Percentiles rank a stretch among this genome's conserved stretches.
Evolutionary conservation across 75 land plant genomes (phyloP).

Genomic region (Picea sitchensis): DNA sequence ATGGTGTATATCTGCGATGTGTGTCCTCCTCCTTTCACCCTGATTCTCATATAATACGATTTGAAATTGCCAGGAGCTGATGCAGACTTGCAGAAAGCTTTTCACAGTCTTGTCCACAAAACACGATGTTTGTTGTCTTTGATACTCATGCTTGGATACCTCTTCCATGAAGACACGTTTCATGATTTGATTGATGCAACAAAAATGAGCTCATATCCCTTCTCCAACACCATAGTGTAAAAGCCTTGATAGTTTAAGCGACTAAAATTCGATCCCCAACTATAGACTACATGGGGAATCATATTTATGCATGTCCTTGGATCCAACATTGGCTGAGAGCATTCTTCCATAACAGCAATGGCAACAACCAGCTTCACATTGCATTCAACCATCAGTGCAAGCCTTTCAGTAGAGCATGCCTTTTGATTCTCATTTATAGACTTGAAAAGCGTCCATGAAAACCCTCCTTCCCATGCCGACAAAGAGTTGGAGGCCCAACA

Average conservation of each 20-base stretch:
- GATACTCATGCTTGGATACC: slow-evolving; percentile 17
- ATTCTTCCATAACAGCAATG: slow-evolving; percentile 70
- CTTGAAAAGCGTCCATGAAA: slow-evolving; percentile 72
- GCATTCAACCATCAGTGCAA: slow-evolving; percentile 61
- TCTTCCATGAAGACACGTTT: slow-evolving; percentile 42
- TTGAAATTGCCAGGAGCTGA: no score
- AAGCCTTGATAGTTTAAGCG: slow-evolving; percentile 73
- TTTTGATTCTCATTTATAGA: slow-evolving; percentile 64
- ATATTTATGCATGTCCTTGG: slow-evolving; percentile 73
- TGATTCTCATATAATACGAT: no score
- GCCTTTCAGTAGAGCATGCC: slow-evolving; percentile 28
- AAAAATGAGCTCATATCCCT: slow-evolving; percentile 62
- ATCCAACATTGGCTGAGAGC: slow-evolving; percentile 76
- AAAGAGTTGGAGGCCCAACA: no score
- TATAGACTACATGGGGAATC: slow-evolving; percentile 74
- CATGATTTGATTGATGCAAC: slow-evolving; percentile 68
- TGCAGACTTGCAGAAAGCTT: slow-evolving; percentile 31
- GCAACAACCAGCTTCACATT: slow-evolving; percentile 66
- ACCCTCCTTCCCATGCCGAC: slow-evolving; percentile 25
- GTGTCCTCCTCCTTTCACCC: no score
- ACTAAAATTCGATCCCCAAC: slow-evolving; percentile 62
- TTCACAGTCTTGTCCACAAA: slow-evolving; percentile 62
- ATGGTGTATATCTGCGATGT: no score
- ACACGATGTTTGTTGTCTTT: slow-evolving; percentile 38
- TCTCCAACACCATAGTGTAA: slow-evolving; percentile 76